Evolutionary conservation across 2,329 filamentous ascomycete species (phyloP), one percentile per base, ranked within the genome.

Genomic region (Leptodontidium sp.): DNA sequence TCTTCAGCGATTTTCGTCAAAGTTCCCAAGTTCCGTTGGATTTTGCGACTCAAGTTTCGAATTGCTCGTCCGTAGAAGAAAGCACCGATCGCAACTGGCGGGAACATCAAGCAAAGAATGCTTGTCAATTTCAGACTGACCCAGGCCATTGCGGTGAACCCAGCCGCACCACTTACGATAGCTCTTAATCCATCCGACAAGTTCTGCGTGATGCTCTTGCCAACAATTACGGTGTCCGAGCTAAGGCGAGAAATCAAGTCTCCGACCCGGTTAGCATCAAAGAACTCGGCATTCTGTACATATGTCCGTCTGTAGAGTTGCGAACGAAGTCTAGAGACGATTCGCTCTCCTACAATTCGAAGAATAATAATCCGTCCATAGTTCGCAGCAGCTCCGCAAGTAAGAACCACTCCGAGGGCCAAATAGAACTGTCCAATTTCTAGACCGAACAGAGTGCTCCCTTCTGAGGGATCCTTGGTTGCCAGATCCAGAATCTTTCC

Each of bases 1-100:
- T 99, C 97, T 82, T 99, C 97, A 0, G 96, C 96, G 78, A 99
- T 97, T 82, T 98, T 99, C 45, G 95, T 97, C 73, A 99, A 82
- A 0, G 92, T 92, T 74, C 96, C 96, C 14, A 99, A 83, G 74
- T 97, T 97, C 82, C 93, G 94, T 81, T 99, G 96, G 63, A 98
- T 97, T 74, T 93, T 91, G 61, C 95, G 90, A 79, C 94, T 97
- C 69, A 99, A 83, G 76, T 94, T 97, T 68, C 97, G 88, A 76
- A 98, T 94, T 35, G 92, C 86, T 72, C 95, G 88, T 69, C 96
- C 96, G 74, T 98, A 98, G 78, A 99, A 88, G 79, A 98, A 94
- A 26, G 96, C 94, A 26, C 92, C 93, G 26, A 97, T 85, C 9
- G 94, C 96, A 70, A 99, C 91, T 1, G 96, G 94, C 8, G 96